These are phyloP conservation scores for Mortierella hygrophila DNA, from an alignment of 192 early-diverging fungal species.

Conservation along the genomic window DNA sequence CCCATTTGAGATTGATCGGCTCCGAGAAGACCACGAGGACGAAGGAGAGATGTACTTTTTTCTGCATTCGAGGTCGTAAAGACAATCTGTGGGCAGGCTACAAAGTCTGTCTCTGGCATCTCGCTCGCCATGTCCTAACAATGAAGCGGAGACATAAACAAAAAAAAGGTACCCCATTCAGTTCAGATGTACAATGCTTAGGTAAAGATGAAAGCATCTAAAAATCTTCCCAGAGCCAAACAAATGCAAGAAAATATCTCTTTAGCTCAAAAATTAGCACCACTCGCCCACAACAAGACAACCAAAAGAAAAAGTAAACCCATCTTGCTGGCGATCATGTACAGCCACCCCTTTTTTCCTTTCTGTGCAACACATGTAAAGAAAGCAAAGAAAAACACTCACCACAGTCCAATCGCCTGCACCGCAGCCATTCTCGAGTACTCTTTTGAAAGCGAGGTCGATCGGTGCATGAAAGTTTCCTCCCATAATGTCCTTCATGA, in stretches of 20 bases:
- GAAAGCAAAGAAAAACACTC: slow-evolving; percentile 8
- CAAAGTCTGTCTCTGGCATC: slow-evolving; percentile 47
- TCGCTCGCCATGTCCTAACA: slow-evolving; percentile 50
- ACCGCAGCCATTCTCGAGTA: slow-evolving; percentile 44
- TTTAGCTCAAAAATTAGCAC: background rate
- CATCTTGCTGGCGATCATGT: background rate
- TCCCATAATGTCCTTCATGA: slow-evolving; percentile 49
- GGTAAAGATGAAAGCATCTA: background rate
- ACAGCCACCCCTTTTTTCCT: background rate
- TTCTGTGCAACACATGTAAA: background rate
- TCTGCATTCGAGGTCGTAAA: slow-evolving; percentile 29
- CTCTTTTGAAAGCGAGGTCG: slow-evolving; percentile 39
- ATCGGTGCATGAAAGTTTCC: slow-evolving; percentile 52
- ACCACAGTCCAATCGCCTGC: slow-evolving; percentile 51
- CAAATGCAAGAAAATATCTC: background rate
- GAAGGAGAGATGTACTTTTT: slow-evolving; percentile 9
- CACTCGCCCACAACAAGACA: background rate
- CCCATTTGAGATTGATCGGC: slow-evolving; percentile 41
- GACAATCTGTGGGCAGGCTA: slow-evolving; percentile 39
- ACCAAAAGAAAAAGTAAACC: background rate
- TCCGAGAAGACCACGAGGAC: slow-evolving; percentile 36
- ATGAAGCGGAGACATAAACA: background rate
- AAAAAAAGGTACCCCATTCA: background rate
- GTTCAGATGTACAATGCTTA: background rate
- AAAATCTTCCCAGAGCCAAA: no score